Evolutionary conservation across 768 basidiomycete species (phyloP), one percentile per base, ranked within the genome.

Genomic region (Suillus subaureus): DNA sequence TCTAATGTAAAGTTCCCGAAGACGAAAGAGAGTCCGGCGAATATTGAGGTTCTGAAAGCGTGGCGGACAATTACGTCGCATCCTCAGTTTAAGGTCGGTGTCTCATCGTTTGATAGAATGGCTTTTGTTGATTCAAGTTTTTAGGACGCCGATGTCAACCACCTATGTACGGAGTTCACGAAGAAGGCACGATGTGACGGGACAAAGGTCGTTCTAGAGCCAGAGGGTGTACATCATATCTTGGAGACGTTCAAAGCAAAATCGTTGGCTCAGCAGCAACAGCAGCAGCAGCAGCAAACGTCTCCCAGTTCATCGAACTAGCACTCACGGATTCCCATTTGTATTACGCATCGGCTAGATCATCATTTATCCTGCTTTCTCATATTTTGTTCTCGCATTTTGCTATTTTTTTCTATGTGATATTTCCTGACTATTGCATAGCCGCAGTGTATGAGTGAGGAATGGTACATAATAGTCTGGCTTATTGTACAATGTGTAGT

Each of bases 181-280:
- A 84, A 77, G 72, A 94, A 95, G 79, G 93, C 93, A 56, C 83
- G 87, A 55, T 95, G 93, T 71, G 93, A 94, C 66, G 93, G 93
- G 43, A 87, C 87, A 33, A 92, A 91, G 79, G 90, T 93, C 45
- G 93, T 94, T 23, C 77, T 94, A 57, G 91, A 85, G 66, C 81
- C 82, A 7, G 75, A 79, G 65, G 77, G 81, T 43, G 79, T 84
- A 65, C 77, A 75, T 61, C 77, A 80, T 47, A 75, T 84, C 58
- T 77, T 85, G 66, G 81, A 83, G 68, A 77, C 71, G 57, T 77
- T 84, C 49, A 73, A 78, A 63, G 67, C 72, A 62, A 76, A 77
- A 62, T 47, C 63, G 54, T 52, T 61, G 58, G 71, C 65, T 15
- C 57, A 66, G 55, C 67, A 68, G 60, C 49, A 68, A 54, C 55